phyloP scores from a whole-genome alignment of 352 stramenopile species.

The Pseudoperonospora humuli region DNA sequence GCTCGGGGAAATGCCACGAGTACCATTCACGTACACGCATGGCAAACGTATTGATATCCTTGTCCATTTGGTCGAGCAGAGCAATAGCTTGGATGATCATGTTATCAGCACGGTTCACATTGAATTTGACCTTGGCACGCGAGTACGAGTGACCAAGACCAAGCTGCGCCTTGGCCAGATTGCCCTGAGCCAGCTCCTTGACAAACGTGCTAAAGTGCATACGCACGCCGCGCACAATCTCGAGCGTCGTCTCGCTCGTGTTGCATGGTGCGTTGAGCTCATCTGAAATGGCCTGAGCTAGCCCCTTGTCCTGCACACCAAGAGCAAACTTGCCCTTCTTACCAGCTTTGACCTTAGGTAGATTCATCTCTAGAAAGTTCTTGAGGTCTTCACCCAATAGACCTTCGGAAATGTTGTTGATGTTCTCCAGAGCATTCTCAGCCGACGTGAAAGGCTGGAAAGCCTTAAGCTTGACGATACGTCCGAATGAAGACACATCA shows the following conservation, averaged over 20 bases:
- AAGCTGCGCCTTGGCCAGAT: conserved; percentile 96
- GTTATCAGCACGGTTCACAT: conserved; percentile 98
- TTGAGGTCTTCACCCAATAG: conserved; percentile 91
- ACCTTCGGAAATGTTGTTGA: conserved; percentile 97
- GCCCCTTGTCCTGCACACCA: conserved; percentile 91
- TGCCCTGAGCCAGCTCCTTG: conserved; percentile 94
- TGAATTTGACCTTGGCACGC: conserved; percentile 99
- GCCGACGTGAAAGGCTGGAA: conserved; percentile 99
- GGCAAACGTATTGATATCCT: conserved; percentile 99
- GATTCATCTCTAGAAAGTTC: conserved; percentile 99
- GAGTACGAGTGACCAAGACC: conserved; percentile 99
- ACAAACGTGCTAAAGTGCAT: conserved; percentile 97
- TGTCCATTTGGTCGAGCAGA: conserved; percentile 99
- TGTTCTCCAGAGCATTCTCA: conserved; percentile 98
- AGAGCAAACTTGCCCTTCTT: conserved; percentile 88
- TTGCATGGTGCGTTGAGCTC: conserved; percentile 90
- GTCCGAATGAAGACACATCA: conserved; percentile 92
- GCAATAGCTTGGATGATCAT: conserved; percentile 99
- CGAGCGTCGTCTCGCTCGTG: conserved; percentile 95
- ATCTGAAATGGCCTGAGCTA: conserved; percentile 93
- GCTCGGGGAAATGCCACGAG: conserved; percentile 99
- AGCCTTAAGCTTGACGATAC: conserved; percentile 97
- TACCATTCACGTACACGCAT: conserved; percentile 99
- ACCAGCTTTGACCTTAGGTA: conserved; percentile 93
- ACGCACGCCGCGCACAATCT: conserved; percentile 95